Evolutionary conservation across 2,329 filamentous ascomycete species (phyloP), one percentile per base, ranked within the genome.

Genomic region (Botryotinia calthae): DNA sequence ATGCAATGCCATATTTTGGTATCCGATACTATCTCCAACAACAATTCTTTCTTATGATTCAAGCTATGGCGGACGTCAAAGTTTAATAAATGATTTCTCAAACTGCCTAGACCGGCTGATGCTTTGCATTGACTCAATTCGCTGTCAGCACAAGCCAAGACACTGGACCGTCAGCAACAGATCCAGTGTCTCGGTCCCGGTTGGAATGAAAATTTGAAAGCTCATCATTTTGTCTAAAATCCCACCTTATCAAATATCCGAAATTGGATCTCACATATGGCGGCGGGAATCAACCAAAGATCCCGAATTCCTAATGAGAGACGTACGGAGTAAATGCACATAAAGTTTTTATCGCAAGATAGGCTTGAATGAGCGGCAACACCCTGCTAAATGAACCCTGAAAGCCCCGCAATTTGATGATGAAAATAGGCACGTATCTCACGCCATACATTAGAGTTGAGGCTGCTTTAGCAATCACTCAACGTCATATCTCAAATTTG

Each of bases 371-470:
- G n/a, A 18, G 25, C 22, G 44, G 48, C 28, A 54, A 40, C 0
- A 25, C 46, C 46, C 34, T 48, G 56, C 25, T 16, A 20, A 31
- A 28, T 22, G 14, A 66, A 42, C 46, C n/a, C 28, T 34, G 37
- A 22, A n/a, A n/a, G 46, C 25, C 62, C 62, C 70, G 48, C 37
- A 28, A 67, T 42, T 56, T 20, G 56, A 72, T 72, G 70, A 16
- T 67, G 70, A 67, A 67, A 67, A 67, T 37, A 67, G 62, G 37
- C 28, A 40, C 62, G 18, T 28, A 31, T 58, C 28, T 65, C 70
- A 67, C 70, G 70, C 62, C 70, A 72, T 72, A 67, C 70, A 59
- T 37, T 9, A 18, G 51, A 67, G 10, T 28, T 46, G 25, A 48
- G 54, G 70, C 70, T 40, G 70, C 70, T 72, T 67, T 72, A 44